phyloP scores from a whole-genome alignment of 805 yeast genomes.

The Saccharomycopsis amapae region DNA sequence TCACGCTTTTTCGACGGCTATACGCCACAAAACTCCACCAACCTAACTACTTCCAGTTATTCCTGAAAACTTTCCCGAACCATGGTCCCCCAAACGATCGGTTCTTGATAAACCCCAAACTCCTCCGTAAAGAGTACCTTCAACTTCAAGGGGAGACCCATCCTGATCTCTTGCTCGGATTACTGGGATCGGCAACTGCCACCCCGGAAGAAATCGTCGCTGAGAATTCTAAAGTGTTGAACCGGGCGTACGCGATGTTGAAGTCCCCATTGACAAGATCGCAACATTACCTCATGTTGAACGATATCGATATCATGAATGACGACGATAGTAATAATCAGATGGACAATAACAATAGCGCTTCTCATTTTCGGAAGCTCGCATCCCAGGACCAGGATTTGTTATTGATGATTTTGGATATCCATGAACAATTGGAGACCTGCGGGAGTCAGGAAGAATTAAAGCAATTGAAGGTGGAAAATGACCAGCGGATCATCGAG shows the following conservation, averaged over 20 bases:
- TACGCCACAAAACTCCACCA: background rate
- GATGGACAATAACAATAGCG: background rate
- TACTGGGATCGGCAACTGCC: background rate
- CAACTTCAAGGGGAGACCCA: conserved; percentile 65
- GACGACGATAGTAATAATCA: conserved; percentile 35
- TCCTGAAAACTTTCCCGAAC: conserved; percentile 67
- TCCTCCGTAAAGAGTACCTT: conserved; percentile 69
- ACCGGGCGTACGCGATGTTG: conserved; percentile 70
- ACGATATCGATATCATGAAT: conserved; percentile 47
- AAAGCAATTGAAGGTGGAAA: conserved; percentile 43
- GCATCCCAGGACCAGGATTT: conserved; percentile 47
- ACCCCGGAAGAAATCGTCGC: conserved; percentile 26
- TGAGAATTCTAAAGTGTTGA: conserved; percentile 47
- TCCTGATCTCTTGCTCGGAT: conserved; percentile 55
- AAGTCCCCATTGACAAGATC: conserved; percentile 66
- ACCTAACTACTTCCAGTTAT: conserved; percentile 47
- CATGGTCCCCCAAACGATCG: conserved; percentile 57
- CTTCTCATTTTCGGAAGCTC: conserved; percentile 29
- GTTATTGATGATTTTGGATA: conserved; percentile 71
- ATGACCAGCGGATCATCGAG: conserved; percentile 45
- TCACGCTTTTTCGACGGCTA: too few species aligned
- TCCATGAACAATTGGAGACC: conserved; percentile 75
- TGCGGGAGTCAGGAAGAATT: conserved; percentile 55
- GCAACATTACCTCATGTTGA: conserved; percentile 43
- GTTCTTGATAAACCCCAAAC: conserved; percentile 49